Percentiles rank a stretch among this genome's conserved stretches.
Evolutionary conservation across 2,329 filamentous ascomycete genomes (phyloP).

Genomic region (Berkeleyomyces basicola): DNA sequence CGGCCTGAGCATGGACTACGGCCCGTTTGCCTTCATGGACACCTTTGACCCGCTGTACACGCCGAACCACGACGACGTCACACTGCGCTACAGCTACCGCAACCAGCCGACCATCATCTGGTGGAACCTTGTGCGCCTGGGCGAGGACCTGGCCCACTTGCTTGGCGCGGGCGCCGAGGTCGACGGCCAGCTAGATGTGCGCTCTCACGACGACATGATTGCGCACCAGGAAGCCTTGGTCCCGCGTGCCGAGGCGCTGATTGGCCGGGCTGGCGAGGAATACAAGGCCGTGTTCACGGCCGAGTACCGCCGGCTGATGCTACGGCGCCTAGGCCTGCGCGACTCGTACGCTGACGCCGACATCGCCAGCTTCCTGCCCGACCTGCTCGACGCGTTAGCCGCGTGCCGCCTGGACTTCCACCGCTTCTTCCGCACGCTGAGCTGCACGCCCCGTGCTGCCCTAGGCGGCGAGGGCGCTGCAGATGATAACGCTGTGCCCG

Average conservation of each 20-base stretch:
- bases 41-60: constrained; percentile 91
- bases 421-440: constrained; percentile 75
- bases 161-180: constrained; percentile 60
- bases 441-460: constrained; percentile 42
- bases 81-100: constrained; percentile 76
- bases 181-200: constrained; percentile 49
- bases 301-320: constrained; percentile 85
- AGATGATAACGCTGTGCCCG: constrained; percentile 23
- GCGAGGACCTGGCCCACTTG: constrained; percentile 75
- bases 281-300: constrained; percentile 72
- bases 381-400: constrained; percentile 62
- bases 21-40: constrained; percentile 94
- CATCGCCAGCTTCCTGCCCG: constrained; percentile 59
- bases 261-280: constrained; percentile 66
- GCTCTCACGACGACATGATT: constrained; percentile 4
- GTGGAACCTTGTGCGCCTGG: constrained; percentile 93
- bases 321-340: constrained; percentile 53
- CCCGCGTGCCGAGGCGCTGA: constrained; percentile 68
- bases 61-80: constrained; percentile 86
- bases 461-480: constrained; percentile 22
- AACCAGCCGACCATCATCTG: constrained; percentile 94
- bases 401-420: constrained; percentile 79
- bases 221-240: constrained; percentile 43
- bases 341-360: constrained; percentile 55
- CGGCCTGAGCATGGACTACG: constrained; percentile 83